phyloP scores from a whole-genome alignment of 176 grass and related monocot genomes.

The Neostapfia colusana region DNA sequence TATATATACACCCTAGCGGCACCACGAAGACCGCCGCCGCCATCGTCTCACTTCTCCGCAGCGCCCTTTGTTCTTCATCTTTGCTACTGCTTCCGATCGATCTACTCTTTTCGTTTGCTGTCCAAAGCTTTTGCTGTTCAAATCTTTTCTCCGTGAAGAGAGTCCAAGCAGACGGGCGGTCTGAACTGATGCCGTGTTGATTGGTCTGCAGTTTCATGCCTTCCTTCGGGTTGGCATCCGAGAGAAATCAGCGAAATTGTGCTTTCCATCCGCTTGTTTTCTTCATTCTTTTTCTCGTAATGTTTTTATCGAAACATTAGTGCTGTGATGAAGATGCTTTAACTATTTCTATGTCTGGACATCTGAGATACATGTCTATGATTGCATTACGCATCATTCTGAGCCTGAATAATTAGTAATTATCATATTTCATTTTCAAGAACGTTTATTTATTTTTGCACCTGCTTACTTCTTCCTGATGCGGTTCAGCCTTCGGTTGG shows the following conservation, averaged over 20 bases:
- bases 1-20: not conserved
- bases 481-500: not conserved
- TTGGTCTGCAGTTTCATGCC: constrained; percentile 65
- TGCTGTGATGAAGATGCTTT: constrained; percentile 54
- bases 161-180: constrained; percentile 96
- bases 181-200: constrained; percentile 99
- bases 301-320: not conserved
- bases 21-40: accelerated
- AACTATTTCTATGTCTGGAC: constrained; percentile 77
- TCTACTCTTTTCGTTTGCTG: not conserved
- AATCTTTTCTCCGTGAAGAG: constrained; percentile 68
- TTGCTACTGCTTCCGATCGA: not conserved
- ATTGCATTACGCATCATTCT: constrained; percentile 55
- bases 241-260: constrained; percentile 40
- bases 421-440: not conserved
- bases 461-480: constrained; percentile 41
- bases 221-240: constrained; percentile 48
- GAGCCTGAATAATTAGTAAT: constrained; percentile 9
- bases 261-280: not conserved
- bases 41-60: not conserved
- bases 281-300: not conserved
- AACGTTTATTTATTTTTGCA: not conserved
- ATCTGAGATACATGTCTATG: constrained; percentile 56
- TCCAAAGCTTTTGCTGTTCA: not conserved
- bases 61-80: not conserved